Base-by-base conservation (phyloP, 805 yeast genomes). In the Metschnikowia baotianmanensis region DNA sequence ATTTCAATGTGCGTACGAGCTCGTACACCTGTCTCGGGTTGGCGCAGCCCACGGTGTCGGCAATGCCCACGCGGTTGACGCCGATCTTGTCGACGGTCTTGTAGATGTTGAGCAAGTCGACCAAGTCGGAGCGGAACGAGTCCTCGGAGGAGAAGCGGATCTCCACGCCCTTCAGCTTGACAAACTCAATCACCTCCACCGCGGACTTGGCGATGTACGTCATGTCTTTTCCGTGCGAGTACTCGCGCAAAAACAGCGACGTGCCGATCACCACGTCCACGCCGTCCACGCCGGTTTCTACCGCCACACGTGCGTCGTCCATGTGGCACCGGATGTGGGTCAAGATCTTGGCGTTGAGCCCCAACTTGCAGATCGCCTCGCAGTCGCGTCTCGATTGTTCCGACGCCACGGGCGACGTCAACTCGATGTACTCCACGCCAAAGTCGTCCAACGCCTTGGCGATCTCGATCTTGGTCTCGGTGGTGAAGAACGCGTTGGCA, bases 11-110 rank as follows among this genome's bases (percentile, higher is more conserved):
- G 61, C 95, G 83, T 49, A 91, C 93, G 55, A 91, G 79, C 72
- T 91, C 99, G 67, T 91, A 91, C 45, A 91, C 99, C 71, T 93
- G 98, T 72, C 99, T 83, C 57, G 99, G 99, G 74, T 91, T 91
- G 51, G 99, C 99, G 66, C 98, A 85, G 36, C 99, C 99, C 43
- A 91, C 99, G 26, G 99, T 91, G 65, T 91, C 99, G 53, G 99
- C 99, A 71, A 91, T 91, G 72, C 99, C 99, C 40, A 91, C 96
- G 69, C 99, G 82, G 77, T 93, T 89, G 48, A 91, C 99, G 58
- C 99, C 99, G 55, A 91, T 87, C 72, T 88, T 86, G 74, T 86
- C 95, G 51, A 91, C 99, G 20, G 97, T 89, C 68, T 89, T 85
- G 76, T 91, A 91, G 56, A 91, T 93, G 72, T 91, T 91, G 60